A percentile compares a stretch with the other conserved stretches of the same genome.
Evolutionary conservation across 371 early-diverging fungal species (phyloP).

Genomic region (Lichtheimia ornata): DNA sequence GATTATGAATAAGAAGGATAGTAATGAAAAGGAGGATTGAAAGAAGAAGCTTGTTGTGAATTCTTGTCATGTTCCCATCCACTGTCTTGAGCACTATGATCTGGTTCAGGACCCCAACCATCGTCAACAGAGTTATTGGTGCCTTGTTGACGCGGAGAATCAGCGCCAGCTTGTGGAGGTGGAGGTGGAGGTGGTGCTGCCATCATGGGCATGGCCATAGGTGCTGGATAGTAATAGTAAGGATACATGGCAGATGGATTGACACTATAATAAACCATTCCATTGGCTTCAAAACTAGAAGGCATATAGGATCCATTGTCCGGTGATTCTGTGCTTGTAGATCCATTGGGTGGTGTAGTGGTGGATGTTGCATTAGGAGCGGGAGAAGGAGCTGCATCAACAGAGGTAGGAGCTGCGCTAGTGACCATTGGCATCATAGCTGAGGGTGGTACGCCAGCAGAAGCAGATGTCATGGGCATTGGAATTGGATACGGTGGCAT

Average conservation of each 20-base stretch:
- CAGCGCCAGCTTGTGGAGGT: background rate
- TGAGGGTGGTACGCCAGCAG: background rate
- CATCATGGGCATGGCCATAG: slow-evolving; percentile 15
- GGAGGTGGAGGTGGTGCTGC: slow-evolving; percentile 4
- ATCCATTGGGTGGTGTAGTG: slow-evolving; percentile 8
- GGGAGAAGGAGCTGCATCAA: slow-evolving; percentile 12
- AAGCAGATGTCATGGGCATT: slow-evolving; percentile 20
- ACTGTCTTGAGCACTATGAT: background rate
- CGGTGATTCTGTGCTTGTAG: background rate
- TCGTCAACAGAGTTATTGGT: background rate
- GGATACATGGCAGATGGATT: slow-evolving; percentile 34
- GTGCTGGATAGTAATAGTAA: slow-evolving; percentile 22
- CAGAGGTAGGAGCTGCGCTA: background rate
- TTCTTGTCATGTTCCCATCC: slow-evolving; percentile 7
- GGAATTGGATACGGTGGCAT: slow-evolving; percentile 18
- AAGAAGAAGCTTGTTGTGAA: background rate
- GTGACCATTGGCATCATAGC: background rate
- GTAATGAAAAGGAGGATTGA: slow-evolving; percentile 5
- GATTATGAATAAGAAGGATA: slow-evolving; percentile 6
- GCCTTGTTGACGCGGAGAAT: background rate
- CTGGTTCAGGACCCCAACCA: slow-evolving; percentile 19
- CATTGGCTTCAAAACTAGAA: slow-evolving; percentile 38
- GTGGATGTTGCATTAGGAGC: slow-evolving; percentile 5
- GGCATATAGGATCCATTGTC: slow-evolving; percentile 2
- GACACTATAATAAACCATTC: slow-evolving; percentile 42